These are phyloP conservation scores for Solanum hybrid DNA, from an alignment of 305 asterid species.

Conservation along the genomic window DNA sequence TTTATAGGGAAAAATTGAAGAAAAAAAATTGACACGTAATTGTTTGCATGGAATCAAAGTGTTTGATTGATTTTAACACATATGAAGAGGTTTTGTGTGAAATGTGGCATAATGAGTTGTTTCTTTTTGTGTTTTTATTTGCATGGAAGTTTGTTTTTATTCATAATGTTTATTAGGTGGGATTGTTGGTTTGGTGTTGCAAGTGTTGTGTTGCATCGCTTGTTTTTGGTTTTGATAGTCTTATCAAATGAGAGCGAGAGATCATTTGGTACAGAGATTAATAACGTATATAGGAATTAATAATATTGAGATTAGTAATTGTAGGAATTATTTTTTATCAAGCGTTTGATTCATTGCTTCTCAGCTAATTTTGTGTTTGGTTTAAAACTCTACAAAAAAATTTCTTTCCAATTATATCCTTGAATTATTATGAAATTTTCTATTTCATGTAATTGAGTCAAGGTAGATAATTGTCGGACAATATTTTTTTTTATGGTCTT, in stretches of 20 bases:
- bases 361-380: too few species aligned
- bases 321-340: too few species aligned
- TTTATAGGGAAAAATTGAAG: neutral
- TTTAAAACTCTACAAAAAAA: too few species aligned
- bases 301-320: too few species aligned
- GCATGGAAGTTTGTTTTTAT: neutral
- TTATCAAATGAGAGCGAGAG: neutral
- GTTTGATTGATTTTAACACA: neutral
- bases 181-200: neutral
- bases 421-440: too few species aligned
- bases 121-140: neutral
- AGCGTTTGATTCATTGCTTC: too few species aligned
- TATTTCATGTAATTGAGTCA: too few species aligned
- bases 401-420: too few species aligned
- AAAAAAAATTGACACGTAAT: constrained; percentile 13
- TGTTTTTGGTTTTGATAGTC: neutral
- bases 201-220: neutral
- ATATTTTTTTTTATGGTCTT: too few species aligned
- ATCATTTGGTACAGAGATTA: too few species aligned
- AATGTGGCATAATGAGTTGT: neutral
- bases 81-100: neutral
- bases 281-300: too few species aligned
- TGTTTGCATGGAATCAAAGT: neutral
- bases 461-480: too few species aligned
- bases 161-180: neutral